Base-by-base conservation (phyloP, 164 flowering plant species). In the Sedum album region DNA sequence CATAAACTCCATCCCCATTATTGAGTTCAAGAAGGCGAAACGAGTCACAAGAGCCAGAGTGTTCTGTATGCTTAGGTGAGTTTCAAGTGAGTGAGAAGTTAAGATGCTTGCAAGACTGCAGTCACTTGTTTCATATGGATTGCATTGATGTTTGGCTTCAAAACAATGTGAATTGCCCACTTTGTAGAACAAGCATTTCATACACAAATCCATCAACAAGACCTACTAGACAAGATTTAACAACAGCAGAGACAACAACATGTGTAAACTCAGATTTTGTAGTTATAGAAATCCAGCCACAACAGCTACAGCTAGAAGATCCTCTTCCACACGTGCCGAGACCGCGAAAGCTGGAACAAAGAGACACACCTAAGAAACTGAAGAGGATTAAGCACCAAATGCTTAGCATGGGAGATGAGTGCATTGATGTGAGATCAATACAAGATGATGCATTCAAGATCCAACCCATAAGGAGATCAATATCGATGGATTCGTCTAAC, bases 141-240 rank as follows among this genome's bases (percentile, higher is more conserved):
- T 82, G 83, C 70, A 78, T 82, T 48, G 83, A 82, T 46, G 72
- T 77, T 1, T 82, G 83, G 85, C 76, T 82, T 15, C 82, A 76
- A 33, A 73, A 66, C 75, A 80, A 78, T 46, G 71, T 75, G n/a
- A 82, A 73, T 46, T 80, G 83, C 70, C 82, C 85, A 31, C 78
- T 82, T 28, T 82, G 85, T 68, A 62, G 85, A 66, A 71, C 81
- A 48, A 78, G 81, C 79, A 76, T 82, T 9, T 30, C 67, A 8
- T 73, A 60, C 33, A 76, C 77, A 23, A 13, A 46, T 31, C 26
- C 74, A n/a, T 86, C 85, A 0, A 84, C 88, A n/a, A 81, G 71
- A 65, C 76, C 88, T 33, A 81, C 88, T 0, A 86, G 86, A 65
- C 86, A 79, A 28, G 80, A 76, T 41, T 68, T 82, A 10, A 28